Percentiles rank a stretch among this genome's conserved stretches.
Evolutionary conservation across 2,329 filamentous ascomycete species (phyloP).

Genomic region (Calonectria pseudoreteaudii): DNA sequence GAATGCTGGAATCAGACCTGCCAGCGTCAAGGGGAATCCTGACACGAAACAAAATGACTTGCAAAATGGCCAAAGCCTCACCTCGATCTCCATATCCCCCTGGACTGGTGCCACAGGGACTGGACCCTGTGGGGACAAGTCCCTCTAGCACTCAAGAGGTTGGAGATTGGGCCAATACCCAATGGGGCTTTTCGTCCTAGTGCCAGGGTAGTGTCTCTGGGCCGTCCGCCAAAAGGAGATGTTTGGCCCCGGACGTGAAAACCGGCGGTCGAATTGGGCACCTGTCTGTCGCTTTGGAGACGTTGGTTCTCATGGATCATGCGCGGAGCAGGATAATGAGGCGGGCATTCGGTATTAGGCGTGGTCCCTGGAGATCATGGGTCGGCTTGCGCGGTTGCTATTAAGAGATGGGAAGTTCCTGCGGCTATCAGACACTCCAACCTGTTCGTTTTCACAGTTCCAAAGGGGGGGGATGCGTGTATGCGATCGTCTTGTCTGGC

Average conservation of each 20-base stretch:
- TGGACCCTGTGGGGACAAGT: conserved; percentile 11
- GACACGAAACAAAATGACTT: conserved; percentile 18
- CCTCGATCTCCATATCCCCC: neutral
- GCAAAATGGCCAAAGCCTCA: conserved; percentile 3
- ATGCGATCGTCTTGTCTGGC: conserved; percentile 25
- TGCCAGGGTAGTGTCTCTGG: conserved; percentile 11
- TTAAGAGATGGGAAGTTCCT: conserved; percentile 29
- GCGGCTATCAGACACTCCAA: conserved; percentile 28
- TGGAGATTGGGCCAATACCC: conserved; percentile 6
- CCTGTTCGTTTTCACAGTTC: conserved; percentile 17
- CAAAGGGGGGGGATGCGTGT: neutral
- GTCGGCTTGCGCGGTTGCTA: conserved; percentile 18
- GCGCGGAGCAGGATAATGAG: conserved; percentile 9
- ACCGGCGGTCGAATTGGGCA: conserved; percentile 33
- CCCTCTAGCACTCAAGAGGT: conserved; percentile 6
- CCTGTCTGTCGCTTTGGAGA: conserved; percentile 33
- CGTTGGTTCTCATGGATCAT: conserved; percentile 18
- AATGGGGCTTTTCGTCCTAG: conserved; percentile 18
- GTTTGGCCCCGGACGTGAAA: conserved; percentile 34
- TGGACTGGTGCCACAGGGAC: conserved; percentile 2
- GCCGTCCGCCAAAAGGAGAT: conserved; percentile 33
- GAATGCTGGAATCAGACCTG: neutral
- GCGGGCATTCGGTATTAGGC: conserved; percentile 12
- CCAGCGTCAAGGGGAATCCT: neutral
- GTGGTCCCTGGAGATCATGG: conserved; percentile 6